Evolutionary conservation across 371 early-diverging fungal species (phyloP), one percentile per base, ranked within the genome.

Genomic region (Syncephalis plumigaleata): DNA sequence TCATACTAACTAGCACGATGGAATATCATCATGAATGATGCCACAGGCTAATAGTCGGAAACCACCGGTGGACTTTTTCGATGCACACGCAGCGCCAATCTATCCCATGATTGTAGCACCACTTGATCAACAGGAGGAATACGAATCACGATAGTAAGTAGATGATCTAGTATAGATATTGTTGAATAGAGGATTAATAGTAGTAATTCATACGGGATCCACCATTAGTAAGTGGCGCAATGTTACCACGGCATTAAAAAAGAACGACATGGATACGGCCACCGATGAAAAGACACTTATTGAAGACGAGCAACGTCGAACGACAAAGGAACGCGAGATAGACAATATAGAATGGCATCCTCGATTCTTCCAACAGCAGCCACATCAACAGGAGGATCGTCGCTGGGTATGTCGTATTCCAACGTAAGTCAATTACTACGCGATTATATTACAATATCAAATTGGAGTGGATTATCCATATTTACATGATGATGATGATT

Each of bases 271-370:
- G 59, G 75, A 83, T 27, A 53, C 64, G 23, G 94, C 92, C 0
- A 91, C 93, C 2, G 58, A 55, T 3, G 84, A 87, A 57, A 94
- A 94, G 57, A 66, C 70, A 1, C 61, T 59, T 4, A 82, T 93
- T 45, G 94, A 93, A 61, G 83, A 88, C 50, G 66, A 66, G 23
- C 92, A 93, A 59, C 76, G 94, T 11, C 58, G 64, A 24, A 65
- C 66, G 22, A 62, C 74, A 13, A 81, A 75, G 55, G 58, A 56
- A n/a, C 68, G 88, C 9, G 80, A 76, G 24, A 63, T 59, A 5
- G 60, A 65, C 20, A 65, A 62, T 13, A 54, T 58, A 36, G 47
- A 51, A 15, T 79, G 67, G 55, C 46, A 51, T 8, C 65, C 75
- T n/a, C 60, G 64, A 45, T 81, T 66, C 52, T 81, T 79, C 31